A percentile compares a stretch with the other conserved stretches of the same genome.
Conservation (phyloP, 371 early-diverging fungal genomes). For the Circinella minor region DNA sequence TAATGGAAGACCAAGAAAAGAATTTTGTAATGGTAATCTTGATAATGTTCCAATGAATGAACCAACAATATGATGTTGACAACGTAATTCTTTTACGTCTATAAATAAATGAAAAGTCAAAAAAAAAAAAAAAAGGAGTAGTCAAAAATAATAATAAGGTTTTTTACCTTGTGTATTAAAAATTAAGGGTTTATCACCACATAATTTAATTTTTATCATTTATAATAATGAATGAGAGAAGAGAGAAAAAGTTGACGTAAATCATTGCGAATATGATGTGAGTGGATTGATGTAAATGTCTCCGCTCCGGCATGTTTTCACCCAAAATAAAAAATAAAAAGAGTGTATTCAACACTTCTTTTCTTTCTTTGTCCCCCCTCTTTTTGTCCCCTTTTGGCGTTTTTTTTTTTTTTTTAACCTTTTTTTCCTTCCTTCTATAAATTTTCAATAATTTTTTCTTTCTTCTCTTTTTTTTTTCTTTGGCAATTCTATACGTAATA, state of each 20-base stretch:
- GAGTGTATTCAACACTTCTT: too few relatives aligned
- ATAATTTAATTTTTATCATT: conserved; percentile 11
- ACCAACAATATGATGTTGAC: conserved; percentile 59
- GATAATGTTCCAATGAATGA: conserved; percentile 58
- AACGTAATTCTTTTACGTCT: conserved; percentile 50
- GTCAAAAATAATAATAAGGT: not conserved
- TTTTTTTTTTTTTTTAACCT: conserved; percentile 1
- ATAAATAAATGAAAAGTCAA: not conserved
- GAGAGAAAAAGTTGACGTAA: too few relatives aligned
- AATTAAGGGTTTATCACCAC: conserved; percentile 21
- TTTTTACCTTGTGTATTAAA: conserved; percentile 24
- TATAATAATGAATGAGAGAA: not conserved
- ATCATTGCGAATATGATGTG: not conserved
- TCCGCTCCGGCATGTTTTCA: too few relatives aligned
- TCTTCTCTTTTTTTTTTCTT: not conserved
- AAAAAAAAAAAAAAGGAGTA: not conserved
- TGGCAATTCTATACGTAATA: not conserved
- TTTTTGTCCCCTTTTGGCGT: too few relatives aligned
- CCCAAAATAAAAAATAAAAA: too few relatives aligned
- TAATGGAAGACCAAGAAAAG: conserved; percentile 56
- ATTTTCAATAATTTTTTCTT: not conserved
- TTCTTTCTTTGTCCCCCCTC: too few relatives aligned
- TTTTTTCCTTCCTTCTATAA: too few relatives aligned
- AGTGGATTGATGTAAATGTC: too few relatives aligned
- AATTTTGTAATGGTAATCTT: conserved; percentile 60